Evolutionary conservation across 2,329 filamentous ascomycete genomes (phyloP).

Genomic region (Shiraia sp.): DNA sequence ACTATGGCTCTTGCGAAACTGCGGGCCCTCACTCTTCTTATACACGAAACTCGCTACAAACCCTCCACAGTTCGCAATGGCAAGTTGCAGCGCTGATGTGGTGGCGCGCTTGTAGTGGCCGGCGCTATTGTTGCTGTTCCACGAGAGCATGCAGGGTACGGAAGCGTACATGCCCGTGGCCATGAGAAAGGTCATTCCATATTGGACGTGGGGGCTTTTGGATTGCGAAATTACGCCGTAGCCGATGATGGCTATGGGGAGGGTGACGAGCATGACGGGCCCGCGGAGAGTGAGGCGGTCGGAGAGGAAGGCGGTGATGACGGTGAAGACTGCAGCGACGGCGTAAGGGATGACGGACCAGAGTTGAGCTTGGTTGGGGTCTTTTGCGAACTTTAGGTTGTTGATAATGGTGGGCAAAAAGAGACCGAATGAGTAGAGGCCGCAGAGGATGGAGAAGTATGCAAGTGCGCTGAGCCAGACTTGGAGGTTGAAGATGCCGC

Average conservation of each 20-base stretch:
- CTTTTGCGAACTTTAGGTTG: constrained; percentile 57
- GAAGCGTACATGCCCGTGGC: constrained; percentile 66
- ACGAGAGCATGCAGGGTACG: constrained; percentile 66
- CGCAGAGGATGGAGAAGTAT: constrained; percentile 63
- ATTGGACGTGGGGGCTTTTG: constrained; percentile 57
- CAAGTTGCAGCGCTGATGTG: constrained; percentile 66
- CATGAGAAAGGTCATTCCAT: constrained; percentile 71
- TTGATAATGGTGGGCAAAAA: constrained; percentile 70
- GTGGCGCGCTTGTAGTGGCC: constrained; percentile 73
- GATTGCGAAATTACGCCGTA: constrained; percentile 67
- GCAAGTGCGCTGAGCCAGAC: constrained; percentile 66
- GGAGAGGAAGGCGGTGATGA: constrained; percentile 61
- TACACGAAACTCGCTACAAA: constrained; percentile 70
- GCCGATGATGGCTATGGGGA: constrained; percentile 67
- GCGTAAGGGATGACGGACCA: constrained; percentile 69
- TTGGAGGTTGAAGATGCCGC: constrained; percentile 64
- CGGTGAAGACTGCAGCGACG: constrained; percentile 58
- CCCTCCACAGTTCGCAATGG: constrained; percentile 68
- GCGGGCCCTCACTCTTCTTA: constrained; percentile 58
- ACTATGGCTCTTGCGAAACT: constrained; percentile 65
- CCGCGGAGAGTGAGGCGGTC: constrained; percentile 65
- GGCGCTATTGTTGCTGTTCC: constrained; percentile 70
- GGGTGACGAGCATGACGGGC: constrained; percentile 63
- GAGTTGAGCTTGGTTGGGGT: constrained; percentile 62
- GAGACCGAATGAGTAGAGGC: constrained; percentile 66